Evolutionary conservation across 2,329 filamentous ascomycete species (phyloP).

Genomic region (Epichloe aotearoae): DNA sequence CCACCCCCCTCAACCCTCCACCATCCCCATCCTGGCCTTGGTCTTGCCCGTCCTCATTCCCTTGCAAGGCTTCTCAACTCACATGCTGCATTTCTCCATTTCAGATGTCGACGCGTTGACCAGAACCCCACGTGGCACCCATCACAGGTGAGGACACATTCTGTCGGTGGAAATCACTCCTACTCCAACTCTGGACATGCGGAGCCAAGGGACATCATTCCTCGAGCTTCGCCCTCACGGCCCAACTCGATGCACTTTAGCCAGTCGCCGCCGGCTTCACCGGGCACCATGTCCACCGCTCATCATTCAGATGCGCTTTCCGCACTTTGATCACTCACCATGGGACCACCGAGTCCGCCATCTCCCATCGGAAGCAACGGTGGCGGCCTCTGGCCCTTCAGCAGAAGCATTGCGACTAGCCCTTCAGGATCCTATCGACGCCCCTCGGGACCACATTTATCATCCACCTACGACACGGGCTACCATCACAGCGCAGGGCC

Average conservation of each 20-base stretch:
- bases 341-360: slow-evolving; percentile 41
- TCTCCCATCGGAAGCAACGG: slow-evolving; percentile 33
- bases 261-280: slow-evolving; percentile 37
- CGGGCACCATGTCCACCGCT: slow-evolving; percentile 18
- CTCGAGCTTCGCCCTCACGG: slow-evolving; percentile 48
- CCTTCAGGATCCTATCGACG: slow-evolving; percentile 38
- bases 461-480: slow-evolving; percentile 39
- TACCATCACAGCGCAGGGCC: slow-evolving; percentile 22
- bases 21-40: no score
- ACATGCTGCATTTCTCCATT: no score
- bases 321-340: slow-evolving; percentile 40
- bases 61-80: no score
- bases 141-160: slow-evolving; percentile 3
- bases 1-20: no score
- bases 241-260: slow-evolving; percentile 40
- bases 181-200: slow-evolving; percentile 31
- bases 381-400: slow-evolving; percentile 40
- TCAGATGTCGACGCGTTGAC: slow-evolving; percentile 41
- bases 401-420: slow-evolving; percentile 36
- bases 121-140: slow-evolving; percentile 25
- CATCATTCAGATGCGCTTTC: slow-evolving; percentile 33
- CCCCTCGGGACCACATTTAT: slow-evolving; percentile 26
- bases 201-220: slow-evolving; percentile 49
- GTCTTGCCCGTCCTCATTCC: no score
- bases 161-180: slow-evolving; percentile 23